These are phyloP conservation scores for Berberis thunbergii DNA, from an alignment of 164 flowering plant genomes.

Conservation along the genomic window DNA sequence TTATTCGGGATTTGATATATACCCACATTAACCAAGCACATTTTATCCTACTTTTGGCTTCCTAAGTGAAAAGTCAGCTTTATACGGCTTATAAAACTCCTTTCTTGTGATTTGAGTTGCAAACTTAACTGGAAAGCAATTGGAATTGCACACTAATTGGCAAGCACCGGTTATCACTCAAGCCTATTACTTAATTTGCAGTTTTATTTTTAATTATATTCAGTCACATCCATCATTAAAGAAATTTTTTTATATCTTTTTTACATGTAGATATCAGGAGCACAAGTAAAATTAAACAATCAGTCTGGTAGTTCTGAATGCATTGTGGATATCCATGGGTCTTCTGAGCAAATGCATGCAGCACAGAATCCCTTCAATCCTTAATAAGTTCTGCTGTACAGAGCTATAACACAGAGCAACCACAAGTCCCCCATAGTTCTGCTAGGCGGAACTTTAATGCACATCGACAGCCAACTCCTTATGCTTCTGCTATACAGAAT, in stretches of 20 bases:
- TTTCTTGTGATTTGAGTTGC: no score
- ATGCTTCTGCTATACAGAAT: conserved; percentile 5
- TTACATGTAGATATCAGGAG: conserved; percentile 27
- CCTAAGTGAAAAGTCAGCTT: no score
- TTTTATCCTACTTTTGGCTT: no score
- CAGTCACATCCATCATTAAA: no score
- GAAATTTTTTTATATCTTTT: not conserved
- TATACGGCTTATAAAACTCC: no score
- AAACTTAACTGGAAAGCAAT: no score
- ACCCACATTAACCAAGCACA: no score
- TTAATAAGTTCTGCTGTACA: conserved; percentile 22
- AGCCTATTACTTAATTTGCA: no score
- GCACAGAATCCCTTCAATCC: conserved; percentile 26
- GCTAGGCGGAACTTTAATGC: conserved; percentile 1
- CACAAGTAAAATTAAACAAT: conserved; percentile 31
- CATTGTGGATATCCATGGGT: conserved; percentile 31
- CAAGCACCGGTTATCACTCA: no score
- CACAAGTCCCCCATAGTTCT: conserved; percentile 6
- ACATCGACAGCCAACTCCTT: conserved; percentile 1
- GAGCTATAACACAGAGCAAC: conserved; percentile 7
- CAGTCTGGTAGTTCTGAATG: conserved; percentile 29
- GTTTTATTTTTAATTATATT: no score
- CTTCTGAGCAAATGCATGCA: conserved; percentile 33
- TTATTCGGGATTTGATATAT: no score
- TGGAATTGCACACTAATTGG: no score